Evolutionary conservation across 169 alveolate genomes (phyloP).

Genomic region (Eimeria tenella): DNA sequence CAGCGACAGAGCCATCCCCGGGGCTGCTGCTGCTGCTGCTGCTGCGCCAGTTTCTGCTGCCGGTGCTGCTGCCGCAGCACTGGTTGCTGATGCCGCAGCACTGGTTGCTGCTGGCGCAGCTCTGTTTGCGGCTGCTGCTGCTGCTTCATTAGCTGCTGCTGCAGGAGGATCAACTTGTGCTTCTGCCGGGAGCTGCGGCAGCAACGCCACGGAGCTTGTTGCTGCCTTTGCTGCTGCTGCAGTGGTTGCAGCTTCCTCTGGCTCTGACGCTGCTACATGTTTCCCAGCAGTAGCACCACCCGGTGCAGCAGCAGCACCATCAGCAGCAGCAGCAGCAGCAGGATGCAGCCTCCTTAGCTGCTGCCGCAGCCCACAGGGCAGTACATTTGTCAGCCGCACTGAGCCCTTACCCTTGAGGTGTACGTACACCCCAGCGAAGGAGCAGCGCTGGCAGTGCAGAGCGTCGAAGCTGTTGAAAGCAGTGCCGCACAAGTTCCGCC

Average conservation of each 20-base stretch:
- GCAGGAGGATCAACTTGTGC: background rate
- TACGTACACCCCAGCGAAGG: constrained; percentile 32
- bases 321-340: constrained; percentile 55
- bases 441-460: constrained; percentile 57
- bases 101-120: background rate
- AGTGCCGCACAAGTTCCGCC: constrained; percentile 40
- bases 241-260: background rate
- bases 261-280: background rate
- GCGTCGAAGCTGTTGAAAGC: constrained; percentile 37
- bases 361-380: constrained; percentile 7
- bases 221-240: constrained; percentile 21
- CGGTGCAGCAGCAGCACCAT: background rate
- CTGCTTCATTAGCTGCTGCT: background rate
- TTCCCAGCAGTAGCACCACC: background rate
- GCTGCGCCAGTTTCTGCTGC: constrained; percentile 7
- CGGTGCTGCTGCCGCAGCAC: background rate
- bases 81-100: background rate
- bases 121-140: background rate
- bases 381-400: background rate
- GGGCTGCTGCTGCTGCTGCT: background rate
- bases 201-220: background rate
- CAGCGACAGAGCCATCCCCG: background rate
- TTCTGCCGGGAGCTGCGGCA: background rate
- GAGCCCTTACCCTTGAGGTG: background rate
- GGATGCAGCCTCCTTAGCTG: background rate